Conservation (phyloP, 2,329 filamentous ascomycete genomes). For the Aspergillus pseudoviridinutans region DNA sequence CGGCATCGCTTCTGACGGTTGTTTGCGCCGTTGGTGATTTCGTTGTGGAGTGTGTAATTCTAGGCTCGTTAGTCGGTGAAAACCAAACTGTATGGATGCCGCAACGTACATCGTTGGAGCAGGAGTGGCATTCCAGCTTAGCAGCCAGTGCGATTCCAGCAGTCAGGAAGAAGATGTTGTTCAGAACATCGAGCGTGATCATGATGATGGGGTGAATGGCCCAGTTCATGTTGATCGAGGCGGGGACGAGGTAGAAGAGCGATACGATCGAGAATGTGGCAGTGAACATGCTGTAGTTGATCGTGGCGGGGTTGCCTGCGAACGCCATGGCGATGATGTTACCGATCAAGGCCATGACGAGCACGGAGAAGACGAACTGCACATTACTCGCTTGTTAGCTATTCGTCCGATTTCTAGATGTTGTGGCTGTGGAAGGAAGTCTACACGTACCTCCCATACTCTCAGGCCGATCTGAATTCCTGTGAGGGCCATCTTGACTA, state of each 20-base stretch:
- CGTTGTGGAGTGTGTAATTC: slow-evolving; percentile 40
- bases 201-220: slow-evolving; percentile 41
- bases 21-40: slow-evolving; percentile 43
- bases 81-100: neutral
- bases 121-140: slow-evolving; percentile 42
- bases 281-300: slow-evolving; percentile 53
- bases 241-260: slow-evolving; percentile 46
- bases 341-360: slow-evolving; percentile 59
- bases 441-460: slow-evolving; percentile 28
- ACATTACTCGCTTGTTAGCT: slow-evolving; percentile 1
- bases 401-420: neutral
- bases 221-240: slow-evolving; percentile 39
- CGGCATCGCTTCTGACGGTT: slow-evolving; percentile 42
- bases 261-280: slow-evolving; percentile 46
- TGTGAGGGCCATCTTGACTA: slow-evolving; percentile 22
- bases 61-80: slow-evolving; percentile 10
- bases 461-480: slow-evolving; percentile 29
- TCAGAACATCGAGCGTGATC: slow-evolving; percentile 44
- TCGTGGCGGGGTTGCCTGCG: slow-evolving; percentile 52
- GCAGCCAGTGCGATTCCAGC: slow-evolving; percentile 48
- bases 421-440: neutral
- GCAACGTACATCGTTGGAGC: slow-evolving; percentile 42
- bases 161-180: slow-evolving; percentile 47
- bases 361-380: slow-evolving; percentile 57
- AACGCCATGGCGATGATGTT: slow-evolving; percentile 57